Base-by-base conservation (phyloP, 305 asterid genomes). In the Fraxinus sp. region DNA sequence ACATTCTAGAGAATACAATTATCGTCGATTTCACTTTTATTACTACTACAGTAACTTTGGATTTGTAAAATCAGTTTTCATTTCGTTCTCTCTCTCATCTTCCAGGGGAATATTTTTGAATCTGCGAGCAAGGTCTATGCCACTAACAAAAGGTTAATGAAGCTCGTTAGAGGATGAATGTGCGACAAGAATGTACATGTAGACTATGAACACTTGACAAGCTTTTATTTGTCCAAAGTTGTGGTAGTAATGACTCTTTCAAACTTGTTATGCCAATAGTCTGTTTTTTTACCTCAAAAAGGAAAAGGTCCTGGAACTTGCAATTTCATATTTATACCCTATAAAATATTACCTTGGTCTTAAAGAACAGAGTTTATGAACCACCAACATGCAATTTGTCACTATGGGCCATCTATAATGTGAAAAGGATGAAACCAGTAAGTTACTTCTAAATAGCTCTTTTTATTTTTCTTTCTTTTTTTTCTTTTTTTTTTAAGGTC, bases 91-190 rank as follows among this genome's bases (percentile, higher is more conserved):
- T 36, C 71, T 71, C 26, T 22, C 41, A 5, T 70, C 62, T 83
- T 62, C 70, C 90, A 94, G 99, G 98, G 98, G 92, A 82, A 93
- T 96, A 89, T 96, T 91, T 87, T 91, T 96, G 93, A 96, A 94
- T 86, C 91, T 96, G 13, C 88, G 93, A 82, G 97, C 99, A n/a
- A 92, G 86, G 71, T 89, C 99, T 41, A 24, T 86, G 91, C 59
- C 96, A n/a, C 73, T 92, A 79, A 87, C 91, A 2, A 91, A 93
- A 84, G 90, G 85, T 64, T 89, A 84, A 88, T 2, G 16, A 64
- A 82, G 77, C 55, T 41, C 16, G 39, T n/a, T 64, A 39, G 81
- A 80, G 52, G 52, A 77, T 22, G 82, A 73, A 74, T 22, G 24
- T 8, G 57, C 70, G 16, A 26, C 28, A 49, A 70, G 33, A 9